phyloP scores from a whole-genome alignment of 108 stramenopile genomes.

The Parmales sp. region DNA sequence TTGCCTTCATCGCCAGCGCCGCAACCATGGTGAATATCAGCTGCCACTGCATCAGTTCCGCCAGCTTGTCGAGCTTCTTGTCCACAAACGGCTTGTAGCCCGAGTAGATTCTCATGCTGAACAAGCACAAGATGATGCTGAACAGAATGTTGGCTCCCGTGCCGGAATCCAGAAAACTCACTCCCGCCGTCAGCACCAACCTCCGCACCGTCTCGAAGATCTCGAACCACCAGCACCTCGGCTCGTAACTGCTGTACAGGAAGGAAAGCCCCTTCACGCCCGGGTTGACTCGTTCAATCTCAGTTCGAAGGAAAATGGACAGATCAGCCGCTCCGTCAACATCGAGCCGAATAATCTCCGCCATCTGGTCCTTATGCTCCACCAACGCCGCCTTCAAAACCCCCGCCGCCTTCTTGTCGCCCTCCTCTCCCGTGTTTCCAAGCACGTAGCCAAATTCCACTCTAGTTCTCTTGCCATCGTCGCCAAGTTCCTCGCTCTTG shows the following conservation, averaged over 20 bases:
- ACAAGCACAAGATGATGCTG: background rate
- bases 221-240: slow-evolving; percentile 17
- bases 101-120: background rate
- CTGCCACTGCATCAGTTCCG: slow-evolving; percentile 11
- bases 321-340: no score
- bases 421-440: no score
- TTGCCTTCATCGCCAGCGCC: background rate
- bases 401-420: no score
- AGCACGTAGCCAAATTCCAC: no score
- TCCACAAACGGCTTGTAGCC: background rate
- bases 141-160: background rate
- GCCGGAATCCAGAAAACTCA: background rate
- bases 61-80: background rate
- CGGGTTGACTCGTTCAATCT: background rate
- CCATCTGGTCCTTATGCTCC: no score
- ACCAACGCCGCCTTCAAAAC: no score
- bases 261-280: background rate
- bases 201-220: slow-evolving; percentile 12
- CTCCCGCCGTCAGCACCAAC: slow-evolving; percentile 11
- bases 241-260: slow-evolving; percentile 13
- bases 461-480: no score
- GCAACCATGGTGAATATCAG: slow-evolving; percentile 3
- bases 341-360: no score
- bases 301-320: no score
- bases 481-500: no score